Conservation (phyloP, 345 rosid genomes). For the Linum trigynum region DNA sequence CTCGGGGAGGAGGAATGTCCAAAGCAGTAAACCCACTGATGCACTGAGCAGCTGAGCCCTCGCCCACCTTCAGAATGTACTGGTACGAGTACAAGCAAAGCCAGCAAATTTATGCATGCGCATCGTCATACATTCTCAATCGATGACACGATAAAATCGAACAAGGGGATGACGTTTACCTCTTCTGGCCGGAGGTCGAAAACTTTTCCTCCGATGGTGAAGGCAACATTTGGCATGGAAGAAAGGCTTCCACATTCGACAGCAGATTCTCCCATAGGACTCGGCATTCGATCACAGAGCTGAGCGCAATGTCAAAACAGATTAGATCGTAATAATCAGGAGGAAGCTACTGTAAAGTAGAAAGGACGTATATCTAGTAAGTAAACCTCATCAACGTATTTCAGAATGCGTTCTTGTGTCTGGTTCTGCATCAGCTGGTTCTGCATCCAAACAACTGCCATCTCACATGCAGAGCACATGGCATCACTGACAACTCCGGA, state of each 20-base stretch:
- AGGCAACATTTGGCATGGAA: slow-evolving; percentile 21
- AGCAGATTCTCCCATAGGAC: slow-evolving; percentile 18
- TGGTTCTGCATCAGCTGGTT: slow-evolving; percentile 21
- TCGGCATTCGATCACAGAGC: slow-evolving; percentile 26
- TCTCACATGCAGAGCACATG: slow-evolving; percentile 27
- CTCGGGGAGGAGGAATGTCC: slow-evolving; percentile 27
- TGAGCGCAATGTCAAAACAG: neutral
- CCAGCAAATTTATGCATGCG: too few relatives aligned
- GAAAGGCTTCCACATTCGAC: slow-evolving; percentile 23
- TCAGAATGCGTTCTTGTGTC: slow-evolving; percentile 19
- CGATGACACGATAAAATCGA: too few relatives aligned
- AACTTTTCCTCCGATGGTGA: slow-evolving; percentile 20
- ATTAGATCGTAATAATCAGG: neutral
- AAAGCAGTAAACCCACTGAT: slow-evolving; percentile 27
- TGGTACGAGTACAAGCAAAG: slow-evolving; percentile 6
- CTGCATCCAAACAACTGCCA: slow-evolving; percentile 30
- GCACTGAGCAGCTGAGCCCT: slow-evolving; percentile 22
- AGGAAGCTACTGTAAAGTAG: too few relatives aligned
- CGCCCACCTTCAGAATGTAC: slow-evolving; percentile 26
- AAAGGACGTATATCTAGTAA: neutral
- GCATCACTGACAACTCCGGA: slow-evolving; percentile 16
- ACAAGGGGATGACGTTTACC: too few relatives aligned
- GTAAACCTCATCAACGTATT: slow-evolving; percentile 21
- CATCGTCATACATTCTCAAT: too few relatives aligned
- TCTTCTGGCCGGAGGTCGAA: slow-evolving; percentile 20